Base-by-base conservation (phyloP, 805 yeast species). In the Metschnikowia chrysomelidarum region DNA sequence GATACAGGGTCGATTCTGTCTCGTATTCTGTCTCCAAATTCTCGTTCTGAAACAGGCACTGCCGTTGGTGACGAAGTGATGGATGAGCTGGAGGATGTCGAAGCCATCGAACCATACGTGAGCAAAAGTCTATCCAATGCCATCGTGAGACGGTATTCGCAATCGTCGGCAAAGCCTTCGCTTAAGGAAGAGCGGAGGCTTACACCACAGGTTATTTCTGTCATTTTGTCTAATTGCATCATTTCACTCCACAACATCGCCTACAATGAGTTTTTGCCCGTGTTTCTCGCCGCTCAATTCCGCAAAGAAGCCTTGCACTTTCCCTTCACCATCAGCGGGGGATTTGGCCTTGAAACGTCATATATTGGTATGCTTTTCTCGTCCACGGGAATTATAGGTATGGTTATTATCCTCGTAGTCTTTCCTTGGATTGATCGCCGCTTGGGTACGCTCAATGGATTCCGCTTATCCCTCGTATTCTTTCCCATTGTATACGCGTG, bases 261-360 rank as follows among this genome's bases (percentile, higher is more conserved):
- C 6, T 64, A 58, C 46, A 50, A 42, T 34, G 69, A 64, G 40
- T 64, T 64, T 35, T 46, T 64, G 22, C 69, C 70, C 1, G 63
- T 64, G 12, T 58, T 62, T 30, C 45, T 64, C 14, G 69, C 69
- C 1, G 50, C 63, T 2, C 44, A 54, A 15, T 49, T 60, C 40
- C 50, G 49, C 30, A 48, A 39, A 2, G 57, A 56, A 7, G 40
- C 46, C 16, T 44, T 63, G 24, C 30, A 47, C 20, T 64, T 63
- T 41, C 69, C 70, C 1, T 59, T 60, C 41, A 38, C 32, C n/a
- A 60, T 64, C 19, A 53, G 40, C 6, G 70, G 70, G 10, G 69
- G 70, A 0, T 59, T 63, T 39, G 69, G 68, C 10, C 46, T 50
- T 31, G 58, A 56, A 30, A 42, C 57, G 20, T 50, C 55, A 16